Evolutionary conservation across 2,329 filamentous ascomycete genomes (phyloP).

Genomic region (Ploettnerulaceae sp.): DNA sequence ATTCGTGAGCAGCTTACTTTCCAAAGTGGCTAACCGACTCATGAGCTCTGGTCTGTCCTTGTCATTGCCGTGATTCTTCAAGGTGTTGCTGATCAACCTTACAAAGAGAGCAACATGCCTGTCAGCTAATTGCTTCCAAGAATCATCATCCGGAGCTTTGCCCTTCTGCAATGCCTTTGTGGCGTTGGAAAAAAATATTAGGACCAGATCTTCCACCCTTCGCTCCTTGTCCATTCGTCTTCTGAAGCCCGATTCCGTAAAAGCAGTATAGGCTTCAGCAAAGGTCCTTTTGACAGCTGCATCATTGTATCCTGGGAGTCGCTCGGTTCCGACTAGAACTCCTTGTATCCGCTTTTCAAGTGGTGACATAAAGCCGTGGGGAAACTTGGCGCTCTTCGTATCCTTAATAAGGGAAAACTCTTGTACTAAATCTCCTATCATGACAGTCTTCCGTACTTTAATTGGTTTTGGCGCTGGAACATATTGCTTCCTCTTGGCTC

Average conservation of each 20-base stretch:
- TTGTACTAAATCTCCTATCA: conserved; percentile 81
- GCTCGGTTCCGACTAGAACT: conserved; percentile 70
- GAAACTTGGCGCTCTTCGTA: conserved; percentile 65
- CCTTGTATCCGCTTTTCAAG: conserved; percentile 45
- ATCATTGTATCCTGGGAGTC: conserved; percentile 83
- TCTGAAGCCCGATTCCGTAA: conserved; percentile 83
- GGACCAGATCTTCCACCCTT: conserved; percentile 82
- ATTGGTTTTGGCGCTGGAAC: conserved; percentile 60
- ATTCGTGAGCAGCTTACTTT: conserved; percentile 89
- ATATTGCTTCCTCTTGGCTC: conserved; percentile 85
- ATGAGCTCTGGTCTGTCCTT: conserved; percentile 82
- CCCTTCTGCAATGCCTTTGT: conserved; percentile 84
- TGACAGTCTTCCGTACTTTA: conserved; percentile 57
- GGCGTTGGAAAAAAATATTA: conserved; percentile 95
- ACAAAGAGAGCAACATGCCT: conserved; percentile 93
- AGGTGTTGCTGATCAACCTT: conserved; percentile 71
- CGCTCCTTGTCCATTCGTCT: conserved; percentile 92
- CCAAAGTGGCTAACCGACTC: conserved; percentile 70
- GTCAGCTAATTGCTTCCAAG: conserved; percentile 88
- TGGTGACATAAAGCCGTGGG: conserved; percentile 65
- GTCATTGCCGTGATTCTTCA: conserved; percentile 80
- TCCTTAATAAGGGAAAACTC: conserved; percentile 68
- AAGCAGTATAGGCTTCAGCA: conserved; percentile 86
- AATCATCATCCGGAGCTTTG: conserved; percentile 72
- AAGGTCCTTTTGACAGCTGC: conserved; percentile 89